Percentiles rank a stretch among this genome's conserved stretches.
phyloP scores from a whole-genome alignment of 352 stramenopile species.

The Thalassiosira mediterranea region DNA sequence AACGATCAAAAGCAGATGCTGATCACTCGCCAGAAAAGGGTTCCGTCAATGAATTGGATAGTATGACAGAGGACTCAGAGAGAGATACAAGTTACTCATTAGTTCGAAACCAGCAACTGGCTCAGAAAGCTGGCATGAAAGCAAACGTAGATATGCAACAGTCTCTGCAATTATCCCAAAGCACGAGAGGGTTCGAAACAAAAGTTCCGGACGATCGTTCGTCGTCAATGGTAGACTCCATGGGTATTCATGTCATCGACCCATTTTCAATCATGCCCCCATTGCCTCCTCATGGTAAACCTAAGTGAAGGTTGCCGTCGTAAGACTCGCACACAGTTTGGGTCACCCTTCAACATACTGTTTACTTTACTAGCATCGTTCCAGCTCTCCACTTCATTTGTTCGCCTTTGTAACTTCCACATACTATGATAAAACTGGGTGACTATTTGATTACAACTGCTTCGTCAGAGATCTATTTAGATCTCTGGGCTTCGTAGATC shows the following conservation, averaged over 20 bases:
- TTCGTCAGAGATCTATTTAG: too few relatives aligned
- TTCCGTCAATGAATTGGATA: neutral
- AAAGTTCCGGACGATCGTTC: too few relatives aligned
- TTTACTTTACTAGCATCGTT: neutral
- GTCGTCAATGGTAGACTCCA: too few relatives aligned
- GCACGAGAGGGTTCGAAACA: too few relatives aligned
- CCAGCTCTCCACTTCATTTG: neutral
- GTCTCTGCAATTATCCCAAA: too few relatives aligned
- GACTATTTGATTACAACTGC: too few relatives aligned
- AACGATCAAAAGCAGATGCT: neutral
- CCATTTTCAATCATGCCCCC: neutral
- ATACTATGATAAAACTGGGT: neutral
- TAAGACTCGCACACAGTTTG: neutral
- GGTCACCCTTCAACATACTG: neutral
- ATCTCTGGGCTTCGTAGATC: too few relatives aligned
- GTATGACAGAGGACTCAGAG: slow-evolving; percentile 12
- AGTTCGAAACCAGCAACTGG: slow-evolving; percentile 9
- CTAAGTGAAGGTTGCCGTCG: neutral
- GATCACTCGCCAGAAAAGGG: neutral
- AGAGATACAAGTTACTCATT: slow-evolving; percentile 22
- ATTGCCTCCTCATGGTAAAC: neutral
- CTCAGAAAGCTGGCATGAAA: neutral
- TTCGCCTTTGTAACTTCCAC: slow-evolving; percentile 1
- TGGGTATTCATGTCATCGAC: neutral
- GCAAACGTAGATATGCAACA: too few relatives aligned